Conservation (phyloP, 306 rosid species). For the Nissolia schottii region DNA sequence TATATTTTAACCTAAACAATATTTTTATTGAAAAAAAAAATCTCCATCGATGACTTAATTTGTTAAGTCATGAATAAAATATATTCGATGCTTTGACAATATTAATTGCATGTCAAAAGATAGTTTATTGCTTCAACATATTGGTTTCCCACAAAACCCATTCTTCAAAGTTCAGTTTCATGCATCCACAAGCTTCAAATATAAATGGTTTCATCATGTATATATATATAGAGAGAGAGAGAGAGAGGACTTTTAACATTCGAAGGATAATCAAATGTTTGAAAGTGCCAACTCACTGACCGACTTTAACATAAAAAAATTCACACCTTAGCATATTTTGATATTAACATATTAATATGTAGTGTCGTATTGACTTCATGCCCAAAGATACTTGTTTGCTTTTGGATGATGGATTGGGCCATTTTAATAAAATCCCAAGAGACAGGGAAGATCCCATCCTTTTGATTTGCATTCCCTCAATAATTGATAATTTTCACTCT, state of each 20-base stretch:
- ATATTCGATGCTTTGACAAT: slow-evolving; percentile 36
- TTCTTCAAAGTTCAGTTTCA: slow-evolving; percentile 21
- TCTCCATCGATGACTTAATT: slow-evolving; percentile 21
- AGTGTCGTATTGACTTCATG: background rate
- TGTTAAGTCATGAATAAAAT: background rate
- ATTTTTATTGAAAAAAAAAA: background rate
- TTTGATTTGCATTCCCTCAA: slow-evolving; percentile 41
- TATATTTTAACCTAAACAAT: too few relatives aligned
- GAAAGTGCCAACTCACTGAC: slow-evolving; percentile 26
- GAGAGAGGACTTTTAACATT: slow-evolving; percentile 1
- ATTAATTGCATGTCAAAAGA: slow-evolving; percentile 41
- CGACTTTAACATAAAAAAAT: slow-evolving; percentile 6
- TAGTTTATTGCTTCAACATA: background rate
- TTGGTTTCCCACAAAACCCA: slow-evolving; percentile 31
- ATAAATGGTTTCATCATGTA: background rate
- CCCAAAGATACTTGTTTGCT: slow-evolving; percentile 22
- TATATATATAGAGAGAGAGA: too few relatives aligned
- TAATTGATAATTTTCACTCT: slow-evolving; percentile 32
- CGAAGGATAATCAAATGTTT: slow-evolving; percentile 2
- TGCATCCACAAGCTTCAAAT: slow-evolving; percentile 19
- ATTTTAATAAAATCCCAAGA: slow-evolving; percentile 52
- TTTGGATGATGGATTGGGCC: slow-evolving; percentile 33
- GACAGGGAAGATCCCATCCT: slow-evolving; percentile 68
- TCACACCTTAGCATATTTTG: slow-evolving; percentile 12
- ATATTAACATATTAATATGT: background rate